Conservation (phyloP, 2,329 filamentous ascomycete species). For the Clathrospora elynae region DNA sequence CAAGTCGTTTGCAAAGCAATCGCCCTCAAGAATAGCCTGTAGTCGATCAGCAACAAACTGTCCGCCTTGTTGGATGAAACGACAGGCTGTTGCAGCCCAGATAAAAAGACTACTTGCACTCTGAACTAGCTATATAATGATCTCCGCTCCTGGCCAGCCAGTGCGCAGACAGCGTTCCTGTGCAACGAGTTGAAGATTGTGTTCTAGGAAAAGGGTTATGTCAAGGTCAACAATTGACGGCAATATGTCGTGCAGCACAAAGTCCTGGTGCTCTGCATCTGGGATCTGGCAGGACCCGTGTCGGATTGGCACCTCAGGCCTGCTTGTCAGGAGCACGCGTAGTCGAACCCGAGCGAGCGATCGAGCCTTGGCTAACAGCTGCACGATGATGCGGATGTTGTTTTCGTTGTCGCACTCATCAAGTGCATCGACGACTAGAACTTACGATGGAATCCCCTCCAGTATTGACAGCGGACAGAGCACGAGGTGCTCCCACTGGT, state of each 20-base stretch:
- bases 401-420: constrained; percentile 38
- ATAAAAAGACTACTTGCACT: constrained; percentile 45
- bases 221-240: constrained; percentile 20
- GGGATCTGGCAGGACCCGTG: constrained; percentile 14
- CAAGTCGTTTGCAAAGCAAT: constrained; percentile 1
- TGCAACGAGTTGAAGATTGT: constrained; percentile 9
- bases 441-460: neutral
- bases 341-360: constrained; percentile 7
- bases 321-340: constrained; percentile 25
- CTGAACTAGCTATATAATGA: constrained; percentile 27
- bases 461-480: constrained; percentile 15
- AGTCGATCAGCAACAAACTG: too few relatives aligned
- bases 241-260: constrained; percentile 23
- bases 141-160: constrained; percentile 25
- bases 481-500: constrained; percentile 27
- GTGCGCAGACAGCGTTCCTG: neutral
- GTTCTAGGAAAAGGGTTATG: constrained; percentile 19
- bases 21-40: constrained; percentile 3
- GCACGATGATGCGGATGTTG: constrained; percentile 17
- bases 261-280: constrained; percentile 9
- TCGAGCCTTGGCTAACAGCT: constrained; percentile 13
- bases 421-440: constrained; percentile 36
- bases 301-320: constrained; percentile 23
- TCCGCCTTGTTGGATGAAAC: constrained; percentile 18
- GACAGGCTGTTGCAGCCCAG: constrained; percentile 36